Percentiles rank a stretch among this genome's conserved stretches.
phyloP scores from a whole-genome alignment of 805 yeast species.

The Metschnikowia continentalis region DNA sequence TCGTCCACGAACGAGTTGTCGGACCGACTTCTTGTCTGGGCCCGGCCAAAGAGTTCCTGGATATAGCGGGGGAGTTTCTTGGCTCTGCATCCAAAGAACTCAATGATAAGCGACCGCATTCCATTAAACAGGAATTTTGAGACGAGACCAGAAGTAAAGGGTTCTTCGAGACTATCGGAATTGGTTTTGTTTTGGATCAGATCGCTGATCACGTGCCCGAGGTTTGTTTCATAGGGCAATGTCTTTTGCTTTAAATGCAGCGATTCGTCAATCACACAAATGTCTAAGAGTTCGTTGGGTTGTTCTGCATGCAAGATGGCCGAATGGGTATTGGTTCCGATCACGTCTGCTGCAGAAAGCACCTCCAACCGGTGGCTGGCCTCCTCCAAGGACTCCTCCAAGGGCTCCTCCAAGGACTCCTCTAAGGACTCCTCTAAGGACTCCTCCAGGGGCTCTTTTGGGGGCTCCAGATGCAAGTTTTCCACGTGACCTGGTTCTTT shows the following conservation, averaged over 20 bases:
- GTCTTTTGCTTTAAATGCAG: conserved; percentile 24
- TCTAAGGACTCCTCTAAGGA: no score
- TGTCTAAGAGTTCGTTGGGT: conserved; percentile 34
- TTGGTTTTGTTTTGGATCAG: no score
- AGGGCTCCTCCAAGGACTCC: no score
- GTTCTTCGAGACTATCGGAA: no score
- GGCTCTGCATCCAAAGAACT: conserved; percentile 33
- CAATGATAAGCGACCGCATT: conserved; percentile 9
- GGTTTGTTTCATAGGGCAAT: conserved; percentile 38
- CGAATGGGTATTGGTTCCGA: conserved; percentile 24
- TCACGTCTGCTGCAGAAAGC: conserved; percentile 28
- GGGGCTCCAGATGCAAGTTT: no score
- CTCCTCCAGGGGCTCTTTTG: no score
- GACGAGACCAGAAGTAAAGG: no score
- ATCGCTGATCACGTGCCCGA: conserved; percentile 20
- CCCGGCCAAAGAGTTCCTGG: conserved; percentile 23
- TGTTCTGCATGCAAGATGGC: conserved; percentile 22
- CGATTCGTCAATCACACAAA: conserved; percentile 31
- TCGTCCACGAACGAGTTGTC: conserved; percentile 8
- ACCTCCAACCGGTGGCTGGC: conserved; percentile 17
- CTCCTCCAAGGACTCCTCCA: neutral
- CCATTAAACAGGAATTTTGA: conserved; percentile 5
- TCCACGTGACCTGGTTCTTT: no score
- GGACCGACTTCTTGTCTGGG: conserved; percentile 17
- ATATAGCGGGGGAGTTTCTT: conserved; percentile 29